Percentiles rank a stretch among this genome's conserved stretches.
These are phyloP conservation scores for Prunus kanzakura DNA, from an alignment of 306 rosid genomes.

Conservation along the genomic window DNA sequence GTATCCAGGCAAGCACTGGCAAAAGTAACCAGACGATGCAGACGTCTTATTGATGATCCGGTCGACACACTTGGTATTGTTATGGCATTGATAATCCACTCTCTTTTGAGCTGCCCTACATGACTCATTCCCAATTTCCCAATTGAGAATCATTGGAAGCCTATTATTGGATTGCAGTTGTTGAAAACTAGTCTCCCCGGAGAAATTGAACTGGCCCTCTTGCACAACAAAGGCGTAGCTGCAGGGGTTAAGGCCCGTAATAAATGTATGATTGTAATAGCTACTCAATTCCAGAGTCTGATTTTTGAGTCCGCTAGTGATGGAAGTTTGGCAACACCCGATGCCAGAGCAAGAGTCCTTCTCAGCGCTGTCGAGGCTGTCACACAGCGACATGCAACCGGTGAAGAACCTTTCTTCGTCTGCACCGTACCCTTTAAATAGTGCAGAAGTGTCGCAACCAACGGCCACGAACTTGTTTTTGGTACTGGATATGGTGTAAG, in stretches of 20 bases:
- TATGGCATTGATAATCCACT: neutral
- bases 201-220: slow-evolving; percentile 1
- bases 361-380: too few species aligned
- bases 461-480: neutral
- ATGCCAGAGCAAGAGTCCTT: neutral
- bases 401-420: too few species aligned
- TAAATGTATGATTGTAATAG: neutral
- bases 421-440: too few species aligned
- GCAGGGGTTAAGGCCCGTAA: slow-evolving; percentile 9
- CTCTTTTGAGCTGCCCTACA: neutral
- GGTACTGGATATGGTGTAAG: neutral
- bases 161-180: too few species aligned
- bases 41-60: too few species aligned
- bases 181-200: neutral
- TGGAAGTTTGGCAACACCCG: slow-evolving; percentile 18
- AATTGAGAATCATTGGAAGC: slow-evolving; percentile 18
- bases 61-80: too few species aligned
- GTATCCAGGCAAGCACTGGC: slow-evolving; percentile 7
- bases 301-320: slow-evolving; percentile 17
- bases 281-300: neutral
- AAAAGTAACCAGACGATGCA: slow-evolving; percentile 10
- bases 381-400: too few species aligned
- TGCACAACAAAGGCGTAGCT: slow-evolving; percentile 23
- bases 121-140: slow-evolving; percentile 8
- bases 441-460: slow-evolving; percentile 16